Evolutionary conservation across 2,329 filamentous ascomycete genomes (phyloP).

Genomic region (Sporothrix pseudoabietina): DNA sequence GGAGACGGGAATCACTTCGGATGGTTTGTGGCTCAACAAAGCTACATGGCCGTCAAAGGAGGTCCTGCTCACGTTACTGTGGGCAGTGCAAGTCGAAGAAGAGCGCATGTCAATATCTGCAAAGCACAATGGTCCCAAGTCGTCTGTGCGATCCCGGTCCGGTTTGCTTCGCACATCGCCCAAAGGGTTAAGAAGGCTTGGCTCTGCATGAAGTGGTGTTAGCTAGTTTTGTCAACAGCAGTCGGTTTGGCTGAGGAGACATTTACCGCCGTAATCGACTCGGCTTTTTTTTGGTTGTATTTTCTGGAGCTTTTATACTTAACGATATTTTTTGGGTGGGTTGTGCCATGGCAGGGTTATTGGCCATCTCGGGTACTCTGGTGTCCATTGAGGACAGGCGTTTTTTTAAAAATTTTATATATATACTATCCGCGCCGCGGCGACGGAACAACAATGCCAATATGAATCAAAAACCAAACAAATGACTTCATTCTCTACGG

Average conservation of each 20-base stretch:
- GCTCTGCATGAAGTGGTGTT: neutral
- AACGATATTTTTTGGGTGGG: neutral
- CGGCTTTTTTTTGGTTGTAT: neutral
- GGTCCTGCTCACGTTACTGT: conserved; percentile 52
- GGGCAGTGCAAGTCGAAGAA: conserved; percentile 50
- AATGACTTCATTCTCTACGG: neutral
- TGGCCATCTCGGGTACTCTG: neutral
- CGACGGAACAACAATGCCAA: neutral
- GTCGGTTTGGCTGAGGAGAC: neutral
- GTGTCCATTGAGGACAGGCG: neutral
- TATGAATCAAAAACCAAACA: conserved; percentile 10
- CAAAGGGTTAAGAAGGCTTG: neutral
- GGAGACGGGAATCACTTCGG: conserved; percentile 36
- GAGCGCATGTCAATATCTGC: conserved; percentile 41
- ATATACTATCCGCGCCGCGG: neutral
- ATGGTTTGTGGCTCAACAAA: conserved; percentile 42
- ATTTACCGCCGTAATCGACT: neutral
- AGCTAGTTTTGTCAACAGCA: neutral
- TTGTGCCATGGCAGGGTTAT: neutral
- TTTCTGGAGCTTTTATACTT: conserved; percentile 6
- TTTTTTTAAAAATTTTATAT: neutral
- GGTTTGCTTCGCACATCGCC: neutral
- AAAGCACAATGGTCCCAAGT: neutral
- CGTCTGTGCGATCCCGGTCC: neutral
- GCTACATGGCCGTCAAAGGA: conserved; percentile 51